Evolutionary conservation across 2,329 filamentous ascomycete species (phyloP).

Genomic region (Cytospora schulzeri): DNA sequence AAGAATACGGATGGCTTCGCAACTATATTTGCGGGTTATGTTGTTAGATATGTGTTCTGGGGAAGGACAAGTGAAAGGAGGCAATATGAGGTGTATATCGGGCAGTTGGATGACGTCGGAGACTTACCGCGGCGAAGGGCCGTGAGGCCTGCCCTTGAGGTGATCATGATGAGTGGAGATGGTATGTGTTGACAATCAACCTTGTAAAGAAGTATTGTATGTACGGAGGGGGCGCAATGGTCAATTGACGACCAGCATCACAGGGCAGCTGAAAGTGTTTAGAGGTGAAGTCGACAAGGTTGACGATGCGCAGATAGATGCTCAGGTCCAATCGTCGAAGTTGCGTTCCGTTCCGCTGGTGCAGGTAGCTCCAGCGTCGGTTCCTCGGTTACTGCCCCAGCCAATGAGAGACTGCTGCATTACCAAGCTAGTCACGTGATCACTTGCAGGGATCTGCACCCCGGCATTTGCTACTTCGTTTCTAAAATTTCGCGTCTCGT

Average conservation of each 20-base stretch:
- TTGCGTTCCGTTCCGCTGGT: conserved; percentile 18
- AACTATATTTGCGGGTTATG: conserved; percentile 33
- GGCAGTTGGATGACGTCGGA: conserved; percentile 12
- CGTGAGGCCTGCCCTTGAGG: conserved; percentile 59
- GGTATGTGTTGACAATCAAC: conserved; percentile 15
- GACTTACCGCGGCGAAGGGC: conserved; percentile 60
- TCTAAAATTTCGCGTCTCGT: not conserved
- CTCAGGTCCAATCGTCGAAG: not conserved
- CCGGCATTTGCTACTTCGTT: conserved; percentile 21
- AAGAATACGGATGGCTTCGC: conserved; percentile 51
- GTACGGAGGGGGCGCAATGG: conserved; percentile 18
- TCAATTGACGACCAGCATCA: conserved; percentile 25
- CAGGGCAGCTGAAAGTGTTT: conserved; percentile 7
- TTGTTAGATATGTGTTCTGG: conserved; percentile 29
- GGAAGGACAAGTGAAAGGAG: not conserved
- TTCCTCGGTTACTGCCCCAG: conserved; percentile 45
- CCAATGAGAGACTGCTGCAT: conserved; percentile 41
- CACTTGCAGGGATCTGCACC: not conserved
- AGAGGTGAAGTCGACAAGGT: conserved; percentile 10
- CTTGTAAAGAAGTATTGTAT: conserved; percentile 8
- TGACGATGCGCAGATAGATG: conserved; percentile 23
- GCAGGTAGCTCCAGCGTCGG: conserved; percentile 35
- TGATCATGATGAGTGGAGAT: conserved; percentile 49
- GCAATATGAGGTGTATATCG: conserved; percentile 7
- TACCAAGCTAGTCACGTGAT: conserved; percentile 29